A percentile compares a stretch with the other conserved stretches of the same genome.
Conservation (phyloP, 1,284 basidiomycete genomes). For the Cutaneotrichosporon sp. region DNA sequence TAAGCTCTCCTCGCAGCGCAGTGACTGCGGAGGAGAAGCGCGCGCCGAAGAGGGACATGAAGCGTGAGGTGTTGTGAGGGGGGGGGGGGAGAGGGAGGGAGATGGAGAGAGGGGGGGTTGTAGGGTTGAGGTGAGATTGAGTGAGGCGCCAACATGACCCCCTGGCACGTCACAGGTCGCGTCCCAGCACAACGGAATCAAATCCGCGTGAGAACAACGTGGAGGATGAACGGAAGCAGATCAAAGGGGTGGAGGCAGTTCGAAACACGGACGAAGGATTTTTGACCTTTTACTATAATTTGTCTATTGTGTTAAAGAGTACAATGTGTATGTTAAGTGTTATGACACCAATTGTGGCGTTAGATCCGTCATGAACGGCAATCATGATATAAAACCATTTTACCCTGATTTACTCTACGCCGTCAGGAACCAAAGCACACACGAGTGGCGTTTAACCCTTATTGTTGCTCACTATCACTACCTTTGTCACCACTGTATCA, state of each 20-base stretch:
- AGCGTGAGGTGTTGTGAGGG: neutral
- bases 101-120: neutral
- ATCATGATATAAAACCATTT: neutral
- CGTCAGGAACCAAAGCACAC: neutral
- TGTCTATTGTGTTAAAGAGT: neutral
- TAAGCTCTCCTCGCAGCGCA: constrained; percentile 49
- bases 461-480: neutral
- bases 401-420: neutral
- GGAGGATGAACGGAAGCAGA: neutral
- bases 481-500: neutral
- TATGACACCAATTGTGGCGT: neutral
- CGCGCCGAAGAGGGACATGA: constrained; percentile 32
- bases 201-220: neutral
- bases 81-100: neutral
- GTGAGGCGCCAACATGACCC: neutral
- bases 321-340: neutral
- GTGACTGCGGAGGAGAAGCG: constrained; percentile 51
- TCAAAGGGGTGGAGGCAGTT: too few relatives aligned
- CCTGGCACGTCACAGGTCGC: constrained; percentile 6
- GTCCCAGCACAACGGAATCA: neutral
- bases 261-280: neutral
- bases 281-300: neutral
- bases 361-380: neutral
- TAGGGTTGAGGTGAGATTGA: neutral
- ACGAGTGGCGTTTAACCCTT: neutral